Evolutionary conservation across 176 grass and related monocot genomes (phyloP).

Genomic region (Poa pratensis): DNA sequence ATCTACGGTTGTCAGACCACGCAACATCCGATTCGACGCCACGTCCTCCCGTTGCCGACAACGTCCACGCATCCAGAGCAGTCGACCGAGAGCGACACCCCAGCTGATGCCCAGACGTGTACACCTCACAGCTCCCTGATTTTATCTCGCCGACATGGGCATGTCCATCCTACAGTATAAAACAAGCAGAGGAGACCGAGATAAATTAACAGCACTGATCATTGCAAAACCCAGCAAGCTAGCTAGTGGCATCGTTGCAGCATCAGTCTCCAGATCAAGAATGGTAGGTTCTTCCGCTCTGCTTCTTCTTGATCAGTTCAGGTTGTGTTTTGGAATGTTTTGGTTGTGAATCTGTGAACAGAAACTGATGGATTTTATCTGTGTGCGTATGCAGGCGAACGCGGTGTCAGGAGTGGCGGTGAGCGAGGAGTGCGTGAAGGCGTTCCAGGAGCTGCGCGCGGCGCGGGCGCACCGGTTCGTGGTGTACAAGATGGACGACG

Average conservation of each 20-base stretch:
- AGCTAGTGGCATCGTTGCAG: background rate
- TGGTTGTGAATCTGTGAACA: background rate
- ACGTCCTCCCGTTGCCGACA: background rate
- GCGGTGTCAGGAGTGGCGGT: slow-evolving; percentile 48
- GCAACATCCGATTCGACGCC: background rate
- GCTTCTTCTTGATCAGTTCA: background rate
- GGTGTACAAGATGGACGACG: slow-evolving; percentile 62
- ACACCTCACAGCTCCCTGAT: background rate
- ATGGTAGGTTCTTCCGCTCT: background rate
- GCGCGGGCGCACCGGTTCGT: slow-evolving; percentile 58
- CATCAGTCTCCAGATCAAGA: background rate
- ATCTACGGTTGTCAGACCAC: background rate
- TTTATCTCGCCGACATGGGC: slow-evolving; percentile 16
- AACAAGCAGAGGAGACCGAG: background rate
- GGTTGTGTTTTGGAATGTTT: background rate
- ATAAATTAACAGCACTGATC: background rate
- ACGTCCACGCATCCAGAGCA: slow-evolving; percentile 18
- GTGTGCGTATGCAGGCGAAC: slow-evolving; percentile 19
- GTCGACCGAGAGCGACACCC: background rate
- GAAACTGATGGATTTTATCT: background rate
- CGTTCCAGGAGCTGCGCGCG: slow-evolving; percentile 58
- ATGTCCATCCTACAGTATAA: slow-evolving; percentile 16
- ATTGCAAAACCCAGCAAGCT: background rate
- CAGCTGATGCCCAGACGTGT: slow-evolving; percentile 3
- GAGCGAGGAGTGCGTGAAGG: slow-evolving; percentile 51